Base-by-base conservation (phyloP, 2,329 filamentous ascomycete species). In the Clarireedia hainanense region DNA sequence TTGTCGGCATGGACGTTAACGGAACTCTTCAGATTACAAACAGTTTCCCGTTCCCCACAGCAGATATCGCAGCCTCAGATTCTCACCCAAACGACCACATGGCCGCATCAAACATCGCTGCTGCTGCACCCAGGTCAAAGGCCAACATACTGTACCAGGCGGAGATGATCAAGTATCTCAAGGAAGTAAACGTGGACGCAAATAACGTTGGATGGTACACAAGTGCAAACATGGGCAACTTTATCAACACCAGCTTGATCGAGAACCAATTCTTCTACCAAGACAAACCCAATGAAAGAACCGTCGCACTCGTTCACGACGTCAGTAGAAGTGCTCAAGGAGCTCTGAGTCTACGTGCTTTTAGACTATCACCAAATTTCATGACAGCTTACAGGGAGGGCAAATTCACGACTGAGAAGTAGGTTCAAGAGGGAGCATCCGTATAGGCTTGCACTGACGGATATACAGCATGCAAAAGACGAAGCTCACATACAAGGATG, bases 151-250 rank as follows among this genome's bases (percentile, higher is more conserved):
- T 79, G 65, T 97, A 99, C 76, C 89, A 96, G 76, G 86, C 84
- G 63, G 94, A 99, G 74, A 97, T 97, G 92, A 92, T 99, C 74
- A 88, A 91, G 69, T 91, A 94, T 73, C 77, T 97, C 61, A 88
- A 92, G 72, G 94, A 97, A 75, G 94, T 99, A 69, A 99, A 97
- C 73, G 89, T 97, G 58, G 94, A 99, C 72, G 94, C 94, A 63
- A 96, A 97, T 79, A 95, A 90, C 68, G 90, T 95, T 58, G 94
- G 94, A 68, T 99, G 91, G 91, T 99, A 99, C 77, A 96, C 91
- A 58, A 96, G 91, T 76, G 90, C 91, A 61, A 96, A 91, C 73
- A 95, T 99, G 89, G 94, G 94, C 73, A 97, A 96, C 80, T 97
- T 97, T 67, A 81, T 97, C 79, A 96, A 91, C 78, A 74, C 88